Conservation (phyloP, 2,329 filamentous ascomycete genomes). For the Sporothrix dimorphospora region DNA sequence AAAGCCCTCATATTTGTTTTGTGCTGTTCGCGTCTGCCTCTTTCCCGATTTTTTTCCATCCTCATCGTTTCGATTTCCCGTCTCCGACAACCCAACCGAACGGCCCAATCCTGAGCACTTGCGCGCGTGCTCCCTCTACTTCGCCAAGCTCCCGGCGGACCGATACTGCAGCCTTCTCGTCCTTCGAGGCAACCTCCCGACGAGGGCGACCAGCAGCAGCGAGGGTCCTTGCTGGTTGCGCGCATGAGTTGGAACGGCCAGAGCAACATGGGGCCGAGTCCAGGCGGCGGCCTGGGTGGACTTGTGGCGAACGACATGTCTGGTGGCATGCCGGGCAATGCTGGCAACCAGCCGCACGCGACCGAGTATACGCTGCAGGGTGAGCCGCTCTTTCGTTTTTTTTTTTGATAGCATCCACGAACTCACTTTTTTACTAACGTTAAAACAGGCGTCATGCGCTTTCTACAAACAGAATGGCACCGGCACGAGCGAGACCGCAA, state of each 20-base stretch:
- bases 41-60: neutral
- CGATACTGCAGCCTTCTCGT: neutral
- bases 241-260: constrained; percentile 34
- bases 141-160: neutral
- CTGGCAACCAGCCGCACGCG: constrained; percentile 57
- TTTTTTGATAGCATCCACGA: neutral
- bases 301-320: constrained; percentile 50
- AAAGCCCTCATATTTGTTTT: neutral
- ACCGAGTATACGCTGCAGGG: constrained; percentile 66
- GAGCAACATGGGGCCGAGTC: constrained; percentile 46
- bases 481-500: constrained; percentile 96
- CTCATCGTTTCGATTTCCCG: neutral
- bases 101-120: neutral
- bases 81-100: neutral
- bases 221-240: neutral
- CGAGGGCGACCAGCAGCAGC: constrained; percentile 5
- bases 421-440: neutral
- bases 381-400: constrained; percentile 31
- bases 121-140: neutral
- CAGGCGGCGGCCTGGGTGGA: constrained; percentile 45
- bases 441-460: constrained; percentile 87
- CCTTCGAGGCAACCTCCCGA: neutral
- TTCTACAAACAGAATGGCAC: constrained; percentile 99
- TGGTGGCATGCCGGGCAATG: constrained; percentile 43
- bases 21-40: neutral